Evolutionary conservation across 768 basidiomycete genomes (phyloP).

Genomic region (Russula emetica): DNA sequence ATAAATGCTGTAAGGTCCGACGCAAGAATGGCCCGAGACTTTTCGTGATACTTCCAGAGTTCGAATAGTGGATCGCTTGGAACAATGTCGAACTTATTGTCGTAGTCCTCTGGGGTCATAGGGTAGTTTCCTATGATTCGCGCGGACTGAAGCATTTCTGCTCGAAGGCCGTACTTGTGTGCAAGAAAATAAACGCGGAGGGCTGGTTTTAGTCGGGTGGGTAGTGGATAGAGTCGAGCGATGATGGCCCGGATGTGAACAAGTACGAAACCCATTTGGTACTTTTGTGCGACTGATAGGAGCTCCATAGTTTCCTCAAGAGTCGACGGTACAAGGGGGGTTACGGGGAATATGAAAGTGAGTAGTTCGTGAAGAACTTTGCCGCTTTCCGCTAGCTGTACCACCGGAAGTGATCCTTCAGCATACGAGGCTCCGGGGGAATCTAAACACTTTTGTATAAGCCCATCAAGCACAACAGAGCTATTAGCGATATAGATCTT

Average conservation of each 20-base stretch:
- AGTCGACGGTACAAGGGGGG: background rate
- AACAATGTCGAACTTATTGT: background rate
- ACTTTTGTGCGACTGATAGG: conserved; percentile 5
- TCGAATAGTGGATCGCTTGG: background rate
- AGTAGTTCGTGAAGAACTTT: conserved; percentile 1
- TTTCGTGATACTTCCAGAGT: conserved; percentile 13
- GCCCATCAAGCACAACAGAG: conserved; percentile 37
- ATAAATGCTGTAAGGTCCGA: background rate
- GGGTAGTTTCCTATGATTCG: background rate
- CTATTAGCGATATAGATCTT: conserved; percentile 38
- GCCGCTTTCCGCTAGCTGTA: conserved; percentile 1
- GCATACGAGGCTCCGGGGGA: background rate
- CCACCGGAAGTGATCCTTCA: background rate
- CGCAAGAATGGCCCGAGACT: background rate
- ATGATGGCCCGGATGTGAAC: background rate
- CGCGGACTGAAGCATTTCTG: background rate
- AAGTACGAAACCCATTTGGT: background rate
- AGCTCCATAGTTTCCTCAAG: conserved; percentile 2
- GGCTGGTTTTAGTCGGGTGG: background rate
- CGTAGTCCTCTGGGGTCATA: background rate
- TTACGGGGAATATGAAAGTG: conserved; percentile 18
- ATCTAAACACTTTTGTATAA: background rate
- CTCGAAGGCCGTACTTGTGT: conserved; percentile 3
- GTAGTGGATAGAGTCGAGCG: background rate
- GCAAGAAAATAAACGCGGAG: conserved; percentile 1